Conservation (phyloP, 768 basidiomycete species). For the Harrya chromipes region DNA sequence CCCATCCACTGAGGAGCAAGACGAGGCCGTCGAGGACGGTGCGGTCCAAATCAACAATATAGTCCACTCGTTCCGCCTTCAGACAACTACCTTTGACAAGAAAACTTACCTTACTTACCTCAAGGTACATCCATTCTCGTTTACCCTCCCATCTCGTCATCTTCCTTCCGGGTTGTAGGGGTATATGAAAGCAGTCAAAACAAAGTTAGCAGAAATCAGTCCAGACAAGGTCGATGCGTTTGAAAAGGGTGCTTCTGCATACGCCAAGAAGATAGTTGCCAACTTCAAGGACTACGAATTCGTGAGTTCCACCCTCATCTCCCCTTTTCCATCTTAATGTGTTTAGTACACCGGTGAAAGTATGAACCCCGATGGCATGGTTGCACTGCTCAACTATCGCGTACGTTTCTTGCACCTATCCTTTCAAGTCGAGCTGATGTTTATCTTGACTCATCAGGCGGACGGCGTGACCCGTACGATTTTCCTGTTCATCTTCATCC, state of each 20-base stretch:
- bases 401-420: slow-evolving; percentile 36
- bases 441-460: slow-evolving; percentile 42
- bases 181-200: slow-evolving; percentile 94
- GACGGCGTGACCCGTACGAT: slow-evolving; percentile 80
- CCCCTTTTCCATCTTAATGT: not conserved
- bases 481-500: not conserved
- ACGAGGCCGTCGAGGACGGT: slow-evolving; percentile 80
- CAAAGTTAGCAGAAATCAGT: slow-evolving; percentile 47
- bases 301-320: slow-evolving; percentile 41
- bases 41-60: slow-evolving; percentile 83
- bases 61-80: slow-evolving; percentile 87
- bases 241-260: slow-evolving; percentile 73
- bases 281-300: slow-evolving; percentile 97
- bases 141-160: not conserved
- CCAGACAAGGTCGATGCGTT: slow-evolving; percentile 69
- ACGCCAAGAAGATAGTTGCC: slow-evolving; percentile 84
- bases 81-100: slow-evolving; percentile 82
- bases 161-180: slow-evolving; percentile 39
- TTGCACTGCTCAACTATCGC: slow-evolving; percentile 93
- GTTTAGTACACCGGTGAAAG: slow-evolving; percentile 64
- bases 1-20: slow-evolving; percentile 84
- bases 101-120: slow-evolving; percentile 79
- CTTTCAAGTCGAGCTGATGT: not conserved
- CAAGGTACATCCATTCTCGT: slow-evolving; percentile 46
- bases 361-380: slow-evolving; percentile 90